Evolutionary conservation across 2,329 filamentous ascomycete species (phyloP).

Genomic region (Nigrospora osmanthi): DNA sequence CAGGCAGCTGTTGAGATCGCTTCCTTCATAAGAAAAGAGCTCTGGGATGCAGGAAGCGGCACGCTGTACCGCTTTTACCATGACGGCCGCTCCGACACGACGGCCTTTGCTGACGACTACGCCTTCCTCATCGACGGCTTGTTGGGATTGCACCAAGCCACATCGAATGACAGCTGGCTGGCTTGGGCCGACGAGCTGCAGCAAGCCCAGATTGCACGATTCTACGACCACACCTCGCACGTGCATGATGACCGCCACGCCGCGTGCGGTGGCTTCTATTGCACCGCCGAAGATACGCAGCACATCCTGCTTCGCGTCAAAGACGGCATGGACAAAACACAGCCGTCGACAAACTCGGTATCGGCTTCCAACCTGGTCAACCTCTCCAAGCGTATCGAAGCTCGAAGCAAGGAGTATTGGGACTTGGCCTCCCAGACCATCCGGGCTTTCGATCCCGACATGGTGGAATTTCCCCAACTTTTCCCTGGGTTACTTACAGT

Average conservation of each 20-base stretch:
- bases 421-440: slow-evolving; percentile 65
- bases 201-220: slow-evolving; percentile 63
- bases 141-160: slow-evolving; percentile 77
- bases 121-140: slow-evolving; percentile 80
- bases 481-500: slow-evolving; percentile 74
- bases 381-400: slow-evolving; percentile 28
- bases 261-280: slow-evolving; percentile 62
- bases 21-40: slow-evolving; percentile 60
- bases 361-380: slow-evolving; percentile 84
- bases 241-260: slow-evolving; percentile 24
- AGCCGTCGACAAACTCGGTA: slow-evolving; percentile 83
- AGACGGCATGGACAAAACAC: slow-evolving; percentile 87
- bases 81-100: slow-evolving; percentile 52
- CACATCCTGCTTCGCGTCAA: slow-evolving; percentile 82
- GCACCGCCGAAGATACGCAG: slow-evolving; percentile 52
- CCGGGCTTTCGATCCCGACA: slow-evolving; percentile 81
- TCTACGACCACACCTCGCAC: slow-evolving; percentile 56
- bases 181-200: slow-evolving; percentile 79
- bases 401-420: slow-evolving; percentile 53
- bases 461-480: slow-evolving; percentile 87
- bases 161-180: slow-evolving; percentile 67
- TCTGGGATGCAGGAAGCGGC: slow-evolving; percentile 60
- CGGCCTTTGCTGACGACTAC: slow-evolving; percentile 89
- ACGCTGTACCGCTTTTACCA: slow-evolving; percentile 68
- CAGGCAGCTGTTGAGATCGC: slow-evolving; percentile 60